Percentiles rank a stretch among this genome's conserved stretches.
phyloP scores from a whole-genome alignment of 192 early-diverging fungal genomes.

The Backusella australiensis region DNA sequence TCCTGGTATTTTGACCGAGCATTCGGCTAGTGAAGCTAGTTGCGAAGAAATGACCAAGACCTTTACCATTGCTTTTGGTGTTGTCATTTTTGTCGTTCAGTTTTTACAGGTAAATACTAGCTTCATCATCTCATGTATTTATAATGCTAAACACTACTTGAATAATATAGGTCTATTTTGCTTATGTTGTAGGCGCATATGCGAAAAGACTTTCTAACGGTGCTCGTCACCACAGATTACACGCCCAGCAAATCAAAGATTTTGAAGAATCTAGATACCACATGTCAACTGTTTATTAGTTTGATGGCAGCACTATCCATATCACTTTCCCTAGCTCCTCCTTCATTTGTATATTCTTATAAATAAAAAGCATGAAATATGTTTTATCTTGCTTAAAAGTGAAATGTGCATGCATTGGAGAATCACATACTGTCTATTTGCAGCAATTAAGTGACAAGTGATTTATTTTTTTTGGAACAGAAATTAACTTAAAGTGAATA shows the following conservation, averaged over 20 bases:
- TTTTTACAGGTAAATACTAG: slow-evolving; percentile 29
- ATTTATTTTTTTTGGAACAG: too few relatives aligned
- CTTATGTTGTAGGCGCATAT: slow-evolving; percentile 30
- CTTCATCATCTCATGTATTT: not conserved
- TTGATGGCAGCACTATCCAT: not conserved
- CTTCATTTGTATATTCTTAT: not conserved
- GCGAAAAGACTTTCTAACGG: slow-evolving; percentile 27
- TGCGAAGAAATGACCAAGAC: slow-evolving; percentile 20
- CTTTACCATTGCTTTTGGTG: slow-evolving; percentile 27
- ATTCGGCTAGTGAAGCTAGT: slow-evolving; percentile 3
- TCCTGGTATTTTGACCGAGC: slow-evolving; percentile 30
- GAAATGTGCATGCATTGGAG: too few relatives aligned
- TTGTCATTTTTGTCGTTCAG: slow-evolving; percentile 24
- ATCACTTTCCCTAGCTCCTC: not conserved
- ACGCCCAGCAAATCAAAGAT: slow-evolving; percentile 36
- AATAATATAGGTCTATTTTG: slow-evolving; percentile 34
- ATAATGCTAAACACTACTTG: not conserved
- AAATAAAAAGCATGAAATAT: not conserved
- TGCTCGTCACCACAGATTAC: slow-evolving; percentile 31
- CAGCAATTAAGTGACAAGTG: too few relatives aligned
- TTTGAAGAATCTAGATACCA: slow-evolving; percentile 32
- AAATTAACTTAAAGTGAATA: too few relatives aligned
- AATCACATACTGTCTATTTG: too few relatives aligned
- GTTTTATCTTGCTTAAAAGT: not conserved
- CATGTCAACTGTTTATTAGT: slow-evolving; percentile 33